Percentiles rank a stretch among this genome's conserved stretches.
Evolutionary conservation across 2,329 filamentous ascomycete genomes (phyloP).

Genomic region (Neofusicoccum umdonicola): DNA sequence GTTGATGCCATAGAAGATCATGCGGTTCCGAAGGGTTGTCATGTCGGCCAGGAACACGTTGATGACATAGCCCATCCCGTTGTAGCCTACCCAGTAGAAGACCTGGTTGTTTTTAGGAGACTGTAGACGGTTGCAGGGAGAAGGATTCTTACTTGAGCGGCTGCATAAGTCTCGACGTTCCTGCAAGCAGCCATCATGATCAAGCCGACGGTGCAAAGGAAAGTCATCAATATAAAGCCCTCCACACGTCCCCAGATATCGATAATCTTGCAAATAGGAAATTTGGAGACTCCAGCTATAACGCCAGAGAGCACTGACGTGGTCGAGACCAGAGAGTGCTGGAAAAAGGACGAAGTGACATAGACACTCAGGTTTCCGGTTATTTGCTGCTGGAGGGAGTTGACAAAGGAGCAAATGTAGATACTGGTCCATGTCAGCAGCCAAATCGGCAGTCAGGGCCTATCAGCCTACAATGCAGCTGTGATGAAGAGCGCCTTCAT

Average conservation of each 20-base stretch:
- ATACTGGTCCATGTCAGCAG: constrained; percentile 25
- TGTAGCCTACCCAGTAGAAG: constrained; percentile 53
- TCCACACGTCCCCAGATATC: constrained; percentile 67
- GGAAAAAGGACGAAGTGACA: constrained; percentile 49
- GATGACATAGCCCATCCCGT: constrained; percentile 58
- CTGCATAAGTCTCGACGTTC: constrained; percentile 58
- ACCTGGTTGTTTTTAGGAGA: constrained; percentile 42
- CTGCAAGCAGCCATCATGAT: constrained; percentile 62
- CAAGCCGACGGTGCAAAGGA: constrained; percentile 50
- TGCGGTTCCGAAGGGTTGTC: constrained; percentile 62
- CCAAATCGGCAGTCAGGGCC: neutral
- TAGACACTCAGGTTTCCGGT: constrained; percentile 45
- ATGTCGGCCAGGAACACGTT: constrained; percentile 65
- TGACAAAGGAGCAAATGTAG: constrained; percentile 48
- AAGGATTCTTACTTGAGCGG: constrained; percentile 45
- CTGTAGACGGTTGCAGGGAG: too few species aligned
- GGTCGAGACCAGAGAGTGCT: constrained; percentile 55
- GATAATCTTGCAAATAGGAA: constrained; percentile 65
- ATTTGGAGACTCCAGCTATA: constrained; percentile 60
- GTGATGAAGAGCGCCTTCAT: constrained; percentile 26
- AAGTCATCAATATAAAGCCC: constrained; percentile 56
- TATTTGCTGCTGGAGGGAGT: constrained; percentile 43
- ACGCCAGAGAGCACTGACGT: constrained; percentile 55
- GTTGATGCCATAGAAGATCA: constrained; percentile 57
- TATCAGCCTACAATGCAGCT: constrained; percentile 27